Conservation (phyloP, 306 rosid genomes). For the Fragaria iinumae region DNA sequence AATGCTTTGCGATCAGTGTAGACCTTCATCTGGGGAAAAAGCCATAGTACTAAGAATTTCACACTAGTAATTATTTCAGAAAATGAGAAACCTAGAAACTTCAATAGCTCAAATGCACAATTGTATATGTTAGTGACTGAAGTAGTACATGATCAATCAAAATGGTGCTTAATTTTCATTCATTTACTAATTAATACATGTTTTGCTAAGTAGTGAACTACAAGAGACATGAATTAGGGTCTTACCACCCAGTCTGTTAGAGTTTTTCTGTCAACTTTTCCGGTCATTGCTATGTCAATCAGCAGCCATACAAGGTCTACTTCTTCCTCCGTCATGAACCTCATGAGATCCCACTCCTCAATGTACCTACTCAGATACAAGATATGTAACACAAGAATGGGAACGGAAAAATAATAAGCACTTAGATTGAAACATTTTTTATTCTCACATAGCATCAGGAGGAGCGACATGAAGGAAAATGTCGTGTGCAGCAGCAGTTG, state of each 20-base stretch:
- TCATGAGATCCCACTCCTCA: constrained; percentile 61
- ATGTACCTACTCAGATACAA: constrained; percentile 48
- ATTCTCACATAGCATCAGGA: constrained; percentile 58
- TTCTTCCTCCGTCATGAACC: constrained; percentile 85
- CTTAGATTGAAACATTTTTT: too few species aligned
- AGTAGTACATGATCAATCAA: too few species aligned
- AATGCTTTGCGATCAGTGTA: constrained; percentile 74
- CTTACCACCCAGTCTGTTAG: constrained; percentile 26
- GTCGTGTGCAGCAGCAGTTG: constrained; percentile 67
- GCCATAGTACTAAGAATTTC: neutral
- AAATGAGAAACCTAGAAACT: neutral
- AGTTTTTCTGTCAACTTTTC: constrained; percentile 57
- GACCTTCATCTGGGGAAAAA: constrained; percentile 63
- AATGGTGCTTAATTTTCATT: too few species aligned
- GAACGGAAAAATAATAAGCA: neutral
- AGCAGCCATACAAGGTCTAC: constrained; percentile 64
- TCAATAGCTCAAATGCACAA: neutral
- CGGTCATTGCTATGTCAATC: constrained; percentile 46
- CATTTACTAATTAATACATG: too few species aligned
- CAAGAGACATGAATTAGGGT: neutral
- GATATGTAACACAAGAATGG: constrained; percentile 9
- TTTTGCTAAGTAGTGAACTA: too few species aligned
- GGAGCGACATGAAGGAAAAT: constrained; percentile 69
- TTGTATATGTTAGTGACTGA: too few species aligned
- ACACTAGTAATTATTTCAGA: neutral